Evolutionary conservation across 345 rosid genomes (phyloP).

Genomic region (Garcia nutans): DNA sequence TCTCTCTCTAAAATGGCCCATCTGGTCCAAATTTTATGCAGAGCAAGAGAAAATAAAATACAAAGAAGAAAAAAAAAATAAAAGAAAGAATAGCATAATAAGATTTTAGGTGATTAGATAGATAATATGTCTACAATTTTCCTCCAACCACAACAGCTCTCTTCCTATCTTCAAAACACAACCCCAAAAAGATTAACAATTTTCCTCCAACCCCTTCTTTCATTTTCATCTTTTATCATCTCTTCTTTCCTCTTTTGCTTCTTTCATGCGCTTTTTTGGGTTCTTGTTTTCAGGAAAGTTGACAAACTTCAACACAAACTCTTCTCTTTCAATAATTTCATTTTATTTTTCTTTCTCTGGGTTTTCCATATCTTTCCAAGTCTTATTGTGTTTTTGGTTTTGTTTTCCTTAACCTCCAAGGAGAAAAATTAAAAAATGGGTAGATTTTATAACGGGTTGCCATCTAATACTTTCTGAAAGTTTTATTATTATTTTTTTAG

Average conservation of each 20-base stretch:
- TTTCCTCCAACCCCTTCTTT: constrained; percentile 42
- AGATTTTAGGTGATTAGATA: neutral
- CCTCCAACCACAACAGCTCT: constrained; percentile 32
- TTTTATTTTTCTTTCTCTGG: neutral
- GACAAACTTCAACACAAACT: neutral
- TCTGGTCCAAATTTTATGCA: constrained; percentile 22
- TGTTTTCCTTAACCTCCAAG: neutral
- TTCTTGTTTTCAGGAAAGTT: constrained; percentile 22
- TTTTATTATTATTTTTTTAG: constrained; percentile 1
- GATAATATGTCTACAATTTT: constrained; percentile 32
- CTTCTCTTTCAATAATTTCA: neutral
- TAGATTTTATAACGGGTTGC: constrained; percentile 1
- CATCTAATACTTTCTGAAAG: neutral
- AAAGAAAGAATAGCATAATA: neutral
- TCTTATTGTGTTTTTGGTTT: constrained; percentile 6
- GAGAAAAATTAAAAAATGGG: neutral
- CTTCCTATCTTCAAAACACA: constrained; percentile 15
- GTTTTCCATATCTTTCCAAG: neutral
- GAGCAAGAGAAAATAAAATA: constrained; percentile 11
- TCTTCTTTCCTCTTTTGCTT: constrained; percentile 16
- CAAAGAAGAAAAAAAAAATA: neutral
- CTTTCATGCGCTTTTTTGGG: constrained; percentile 33
- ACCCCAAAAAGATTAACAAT: constrained; percentile 13
- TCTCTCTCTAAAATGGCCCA: constrained; percentile 24
- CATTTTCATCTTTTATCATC: constrained; percentile 18